phyloP scores from a whole-genome alignment of 2,329 filamentous ascomycete genomes.

The Pestalotiopsis sp. region DNA sequence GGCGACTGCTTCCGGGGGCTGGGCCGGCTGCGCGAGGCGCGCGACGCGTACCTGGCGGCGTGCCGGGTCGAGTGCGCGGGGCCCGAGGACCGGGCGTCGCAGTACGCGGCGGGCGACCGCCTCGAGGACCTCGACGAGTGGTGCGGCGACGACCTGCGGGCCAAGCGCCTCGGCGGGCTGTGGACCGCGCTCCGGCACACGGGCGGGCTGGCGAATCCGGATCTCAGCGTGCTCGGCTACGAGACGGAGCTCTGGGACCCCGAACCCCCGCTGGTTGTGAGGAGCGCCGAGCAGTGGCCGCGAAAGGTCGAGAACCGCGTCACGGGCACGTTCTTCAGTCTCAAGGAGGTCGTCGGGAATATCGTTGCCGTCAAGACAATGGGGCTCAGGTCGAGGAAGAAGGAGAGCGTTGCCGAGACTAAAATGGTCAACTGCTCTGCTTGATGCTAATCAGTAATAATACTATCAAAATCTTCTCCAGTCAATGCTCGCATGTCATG shows the following conservation, averaged over 20 bases:
- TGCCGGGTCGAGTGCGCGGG: not conserved
- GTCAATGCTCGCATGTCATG: no score
- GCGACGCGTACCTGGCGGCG: constrained; percentile 4
- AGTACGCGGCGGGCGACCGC: not conserved
- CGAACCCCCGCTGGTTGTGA: not conserved
- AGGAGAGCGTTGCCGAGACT: not conserved
- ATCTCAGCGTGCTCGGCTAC: constrained; percentile 5
- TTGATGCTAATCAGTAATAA: not conserved
- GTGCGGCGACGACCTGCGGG: not conserved
- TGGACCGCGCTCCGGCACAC: not conserved
- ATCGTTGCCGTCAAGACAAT: not conserved
- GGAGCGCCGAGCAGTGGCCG: not conserved
- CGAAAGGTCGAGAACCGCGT: not conserved
- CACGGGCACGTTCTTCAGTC: not conserved
- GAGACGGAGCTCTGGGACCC: constrained; percentile 10
- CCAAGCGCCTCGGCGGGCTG: not conserved
- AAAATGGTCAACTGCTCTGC: not conserved
- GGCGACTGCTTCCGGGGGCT: constrained; percentile 9
- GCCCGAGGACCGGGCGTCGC: not conserved
- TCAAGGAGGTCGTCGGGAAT: not conserved
- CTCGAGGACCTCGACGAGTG: not conserved
- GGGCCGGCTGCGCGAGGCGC: constrained; percentile 1
- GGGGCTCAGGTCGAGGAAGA: not conserved
- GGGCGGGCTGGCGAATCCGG: not conserved
- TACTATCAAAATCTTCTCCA: not conserved